Percentiles rank a stretch among this genome's conserved stretches.
Evolutionary conservation across 805 yeast species (phyloP).

Genomic region (Wickerhamiella spandovensis): DNA sequence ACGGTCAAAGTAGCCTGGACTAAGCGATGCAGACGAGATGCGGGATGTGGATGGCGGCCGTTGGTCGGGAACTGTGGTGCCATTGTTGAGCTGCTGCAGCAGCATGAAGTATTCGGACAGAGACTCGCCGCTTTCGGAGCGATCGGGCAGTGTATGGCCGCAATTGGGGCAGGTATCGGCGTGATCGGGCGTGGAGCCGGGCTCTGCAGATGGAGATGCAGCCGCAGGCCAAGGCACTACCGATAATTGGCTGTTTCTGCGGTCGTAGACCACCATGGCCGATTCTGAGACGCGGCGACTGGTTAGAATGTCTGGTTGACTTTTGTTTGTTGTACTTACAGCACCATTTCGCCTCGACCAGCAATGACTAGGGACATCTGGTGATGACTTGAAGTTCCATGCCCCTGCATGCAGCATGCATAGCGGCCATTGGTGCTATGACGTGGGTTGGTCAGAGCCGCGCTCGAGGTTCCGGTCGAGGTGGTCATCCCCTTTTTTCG

Average conservation of each 20-base stretch:
- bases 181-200: background rate
- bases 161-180: slow-evolving; percentile 4
- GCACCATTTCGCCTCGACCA: slow-evolving; percentile 1
- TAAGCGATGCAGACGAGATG: slow-evolving; percentile 35
- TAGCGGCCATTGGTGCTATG: background rate
- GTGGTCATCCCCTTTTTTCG: background rate
- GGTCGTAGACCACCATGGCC: slow-evolving; percentile 6
- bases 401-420: background rate
- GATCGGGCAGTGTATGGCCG: slow-evolving; percentile 1
- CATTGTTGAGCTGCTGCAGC: slow-evolving; percentile 1
- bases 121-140: background rate
- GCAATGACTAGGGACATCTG: slow-evolving; percentile 3
- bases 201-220: background rate
- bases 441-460: background rate
- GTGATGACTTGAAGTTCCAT: background rate
- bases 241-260: slow-evolving; percentile 2
- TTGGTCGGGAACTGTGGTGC: background rate
- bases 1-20: slow-evolving; percentile 65
- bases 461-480: no score
- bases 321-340: slow-evolving; percentile 2
- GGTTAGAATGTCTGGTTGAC: background rate
- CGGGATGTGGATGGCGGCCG: slow-evolving; percentile 1
- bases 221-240: slow-evolving; percentile 1
- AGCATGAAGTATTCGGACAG: slow-evolving; percentile 4
- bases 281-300: slow-evolving; percentile 5